Evolutionary conservation across 208 protist species (phyloP), one percentile per base, ranked within the genome.

Genomic region (Sergeia podlipaevii): DNA sequence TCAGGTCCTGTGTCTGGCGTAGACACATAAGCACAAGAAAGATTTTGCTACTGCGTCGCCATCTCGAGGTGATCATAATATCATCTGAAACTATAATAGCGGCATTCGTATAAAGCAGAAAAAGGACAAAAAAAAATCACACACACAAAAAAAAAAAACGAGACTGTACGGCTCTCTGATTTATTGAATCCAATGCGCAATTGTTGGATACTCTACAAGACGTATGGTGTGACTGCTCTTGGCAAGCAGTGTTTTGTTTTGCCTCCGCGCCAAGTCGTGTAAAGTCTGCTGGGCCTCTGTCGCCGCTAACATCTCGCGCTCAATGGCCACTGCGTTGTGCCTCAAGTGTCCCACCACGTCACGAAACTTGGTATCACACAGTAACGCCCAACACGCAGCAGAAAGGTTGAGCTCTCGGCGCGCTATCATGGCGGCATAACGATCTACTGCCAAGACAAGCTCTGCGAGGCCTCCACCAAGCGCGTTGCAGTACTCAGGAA

Each of bases 361-460:
- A 11, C 38, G 39, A 28, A 36, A 42, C 41, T 70, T 75, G 23
- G 70, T 77, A 55, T 89, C 80, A 23, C 55, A 72, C 3, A 89
- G 51, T 24, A 85, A 56, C 2, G 78, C 72, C 73, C 67, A 80
- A 62, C 85, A 93, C 28, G 85, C 85, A 24, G 71, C 69, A 3
- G 78, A 54, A n/a, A 85, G 37, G 10, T 74, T 74, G 21, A 89
- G 64, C 24, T 84, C 74, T 8, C 60, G 51, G 24, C 81, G 71
- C 11, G 69, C 71, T 23, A 93, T 51, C 29, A 93, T 55, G 10
- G 85, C 80, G 29, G 76, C 80, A 52, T 85, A 80, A 20, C 51
- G 63, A 44, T 93, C 85, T 39, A 88, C 62, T 1, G 73, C 59
- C 4, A 89, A 26, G 3, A 85, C n/a, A 11, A 81, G 29, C 32